These are phyloP conservation scores for Botrytis porri DNA, from an alignment of 2,329 filamentous ascomycete genomes.

Conservation along the genomic window DNA sequence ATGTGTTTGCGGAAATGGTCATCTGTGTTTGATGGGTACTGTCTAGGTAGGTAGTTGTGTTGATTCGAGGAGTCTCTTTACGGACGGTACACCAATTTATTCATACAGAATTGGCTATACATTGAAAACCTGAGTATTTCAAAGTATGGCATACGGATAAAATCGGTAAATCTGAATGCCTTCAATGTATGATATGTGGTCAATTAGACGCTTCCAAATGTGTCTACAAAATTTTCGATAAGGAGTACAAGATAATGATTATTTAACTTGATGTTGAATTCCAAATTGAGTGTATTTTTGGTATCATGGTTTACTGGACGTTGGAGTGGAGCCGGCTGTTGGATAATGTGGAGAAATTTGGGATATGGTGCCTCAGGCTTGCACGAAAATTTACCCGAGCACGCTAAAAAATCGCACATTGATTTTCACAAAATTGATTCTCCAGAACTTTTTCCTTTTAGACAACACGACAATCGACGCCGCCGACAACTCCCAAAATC, in stretches of 20 bases:
- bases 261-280: neutral
- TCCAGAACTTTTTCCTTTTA: conserved; percentile 3
- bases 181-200: neutral
- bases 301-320: neutral
- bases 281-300: neutral
- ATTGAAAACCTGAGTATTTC: too few species aligned
- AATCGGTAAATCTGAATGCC: neutral
- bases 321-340: neutral
- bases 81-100: neutral
- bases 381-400: neutral
- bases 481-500: conserved; percentile 16
- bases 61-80: too few species aligned
- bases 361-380: neutral
- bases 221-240: neutral
- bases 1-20: too few species aligned
- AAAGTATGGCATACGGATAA: neutral
- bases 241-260: neutral
- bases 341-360: neutral
- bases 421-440: conserved; percentile 2
- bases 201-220: neutral
- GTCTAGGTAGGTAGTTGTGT: too few species aligned
- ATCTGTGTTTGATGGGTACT: too few species aligned
- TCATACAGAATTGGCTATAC: neutral
- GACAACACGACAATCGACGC: conserved; percentile 22
- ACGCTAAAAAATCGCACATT: conserved; percentile 7